A percentile compares a stretch with the other conserved stretches of the same genome.
phyloP scores from a whole-genome alignment of 352 stramenopile species.

The Phytophthora macrochlamydospora region DNA sequence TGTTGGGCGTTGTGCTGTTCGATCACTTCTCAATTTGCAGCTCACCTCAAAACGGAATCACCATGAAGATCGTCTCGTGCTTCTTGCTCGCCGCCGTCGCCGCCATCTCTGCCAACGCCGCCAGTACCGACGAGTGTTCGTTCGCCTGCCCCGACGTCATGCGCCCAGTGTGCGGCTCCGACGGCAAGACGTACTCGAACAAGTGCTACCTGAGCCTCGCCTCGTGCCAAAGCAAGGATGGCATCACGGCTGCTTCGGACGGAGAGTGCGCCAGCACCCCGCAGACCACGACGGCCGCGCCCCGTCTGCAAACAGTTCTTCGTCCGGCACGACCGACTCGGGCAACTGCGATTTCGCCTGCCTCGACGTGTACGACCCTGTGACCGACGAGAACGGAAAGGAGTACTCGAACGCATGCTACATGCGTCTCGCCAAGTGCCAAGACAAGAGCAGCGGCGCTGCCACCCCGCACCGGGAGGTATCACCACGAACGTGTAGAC shows the following conservation, averaged over 20 bases:
- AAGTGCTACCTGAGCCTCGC: conserved; percentile 31
- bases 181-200: conserved; percentile 53
- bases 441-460: conserved; percentile 9
- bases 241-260: conserved; percentile 17
- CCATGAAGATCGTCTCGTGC: conserved; percentile 23
- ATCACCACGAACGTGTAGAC: not conserved
- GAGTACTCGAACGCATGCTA: conserved; percentile 47
- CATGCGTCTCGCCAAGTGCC: conserved; percentile 37
- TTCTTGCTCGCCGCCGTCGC: conserved; percentile 13
- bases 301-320: too few species aligned
- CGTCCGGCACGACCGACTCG: not conserved
- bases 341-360: conserved; percentile 11
- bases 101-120: not conserved
- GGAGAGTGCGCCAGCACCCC: conserved; percentile 27
- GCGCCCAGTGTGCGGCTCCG: conserved; percentile 44
- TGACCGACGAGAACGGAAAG: conserved; percentile 35
- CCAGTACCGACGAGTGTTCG: conserved; percentile 15
- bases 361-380: conserved; percentile 25
- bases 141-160: conserved; percentile 27
- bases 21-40: conserved; percentile 17
- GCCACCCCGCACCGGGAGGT: not conserved
- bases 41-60: conserved; percentile 2
- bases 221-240: conserved; percentile 35
- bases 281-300: too few species aligned
- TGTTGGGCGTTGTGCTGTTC: not conserved